These are phyloP conservation scores for Endoconidiophora laricicola DNA, from an alignment of 2,329 filamentous ascomycete genomes.

Conservation along the genomic window DNA sequence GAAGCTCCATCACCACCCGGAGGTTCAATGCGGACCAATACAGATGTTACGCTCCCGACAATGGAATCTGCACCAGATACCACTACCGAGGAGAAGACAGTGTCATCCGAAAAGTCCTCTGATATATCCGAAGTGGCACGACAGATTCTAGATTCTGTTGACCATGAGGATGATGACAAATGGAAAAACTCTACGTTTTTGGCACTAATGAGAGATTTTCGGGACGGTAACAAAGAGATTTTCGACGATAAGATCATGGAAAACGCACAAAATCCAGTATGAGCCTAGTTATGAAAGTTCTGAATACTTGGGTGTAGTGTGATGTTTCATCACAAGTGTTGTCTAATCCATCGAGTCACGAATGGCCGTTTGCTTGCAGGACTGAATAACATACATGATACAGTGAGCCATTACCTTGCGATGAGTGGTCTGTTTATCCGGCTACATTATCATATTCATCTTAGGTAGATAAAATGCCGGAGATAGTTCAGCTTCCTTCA, in stretches of 20 bases:
- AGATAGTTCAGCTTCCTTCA: too few relatives aligned
- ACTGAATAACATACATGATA: neutral
- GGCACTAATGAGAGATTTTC: conserved; percentile 29
- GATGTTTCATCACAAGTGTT: neutral
- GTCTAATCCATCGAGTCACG: too few relatives aligned
- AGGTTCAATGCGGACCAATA: conserved; percentile 8
- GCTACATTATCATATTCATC: too few relatives aligned
- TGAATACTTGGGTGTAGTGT: neutral
- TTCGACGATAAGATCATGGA: conserved; percentile 23
- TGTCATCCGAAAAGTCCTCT: conserved; percentile 18
- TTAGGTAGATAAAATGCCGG: too few relatives aligned
- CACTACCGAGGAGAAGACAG: conserved; percentile 13
- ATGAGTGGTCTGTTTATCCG: too few relatives aligned
- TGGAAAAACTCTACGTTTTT: conserved; percentile 31
- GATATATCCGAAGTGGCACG: conserved; percentile 27
- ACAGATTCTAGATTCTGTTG: conserved; percentile 26
- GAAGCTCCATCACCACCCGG: neutral
- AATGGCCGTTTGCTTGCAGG: too few relatives aligned
- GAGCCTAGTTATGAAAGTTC: neutral
- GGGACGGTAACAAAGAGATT: conserved; percentile 28
- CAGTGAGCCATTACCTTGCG: neutral
- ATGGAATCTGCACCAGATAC: conserved; percentile 13
- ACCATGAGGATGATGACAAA: conserved; percentile 29
- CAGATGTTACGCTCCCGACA: conserved; percentile 9
- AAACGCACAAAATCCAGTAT: neutral